phyloP scores from a whole-genome alignment of 1,139 yeast genomes.

The Kurtzmaniella quercitrusa region DNA sequence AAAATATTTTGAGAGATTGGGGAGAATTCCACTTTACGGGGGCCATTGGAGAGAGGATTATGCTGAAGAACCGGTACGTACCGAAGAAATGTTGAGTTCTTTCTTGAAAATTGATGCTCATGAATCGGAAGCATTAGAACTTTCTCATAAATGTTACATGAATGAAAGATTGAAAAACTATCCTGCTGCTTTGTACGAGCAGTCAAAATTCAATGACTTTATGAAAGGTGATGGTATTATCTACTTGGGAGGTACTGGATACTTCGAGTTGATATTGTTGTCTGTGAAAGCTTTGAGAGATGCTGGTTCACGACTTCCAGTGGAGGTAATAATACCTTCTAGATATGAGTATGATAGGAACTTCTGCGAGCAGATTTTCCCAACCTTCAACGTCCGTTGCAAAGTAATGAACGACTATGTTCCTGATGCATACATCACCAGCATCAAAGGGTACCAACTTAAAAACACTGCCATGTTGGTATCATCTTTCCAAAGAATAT shows the following conservation, averaged over 20 bases:
- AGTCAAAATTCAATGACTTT: constrained; percentile 19
- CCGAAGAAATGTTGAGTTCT: constrained; percentile 18
- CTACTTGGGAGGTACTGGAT: constrained; percentile 59
- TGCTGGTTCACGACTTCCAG: constrained; percentile 51
- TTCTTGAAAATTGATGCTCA: constrained; percentile 18
- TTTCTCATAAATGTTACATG: constrained; percentile 19
- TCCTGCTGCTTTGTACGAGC: constrained; percentile 19
- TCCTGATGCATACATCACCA: constrained; percentile 16
- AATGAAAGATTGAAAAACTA: constrained; percentile 12
- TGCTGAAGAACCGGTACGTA: constrained; percentile 24
- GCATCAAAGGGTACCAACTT: constrained; percentile 26
- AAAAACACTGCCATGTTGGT: constrained; percentile 32
- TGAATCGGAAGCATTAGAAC: constrained; percentile 18
- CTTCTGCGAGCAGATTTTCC: constrained; percentile 27
- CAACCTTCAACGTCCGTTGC: constrained; percentile 27
- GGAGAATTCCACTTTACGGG: constrained; percentile 28
- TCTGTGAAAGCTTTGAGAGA: constrained; percentile 53
- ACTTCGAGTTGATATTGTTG: constrained; percentile 50
- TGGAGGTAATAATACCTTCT: constrained; percentile 44
- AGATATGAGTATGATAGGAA: constrained; percentile 26
- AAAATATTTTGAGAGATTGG: constrained; percentile 9
- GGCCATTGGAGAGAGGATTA: constrained; percentile 34
- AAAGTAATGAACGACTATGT: constrained; percentile 30
- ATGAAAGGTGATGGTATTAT: constrained; percentile 55
- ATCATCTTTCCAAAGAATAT: constrained; percentile 28